Base-by-base conservation (phyloP, 2,329 filamentous ascomycete species). In the Phyllosticta capitalensis region DNA sequence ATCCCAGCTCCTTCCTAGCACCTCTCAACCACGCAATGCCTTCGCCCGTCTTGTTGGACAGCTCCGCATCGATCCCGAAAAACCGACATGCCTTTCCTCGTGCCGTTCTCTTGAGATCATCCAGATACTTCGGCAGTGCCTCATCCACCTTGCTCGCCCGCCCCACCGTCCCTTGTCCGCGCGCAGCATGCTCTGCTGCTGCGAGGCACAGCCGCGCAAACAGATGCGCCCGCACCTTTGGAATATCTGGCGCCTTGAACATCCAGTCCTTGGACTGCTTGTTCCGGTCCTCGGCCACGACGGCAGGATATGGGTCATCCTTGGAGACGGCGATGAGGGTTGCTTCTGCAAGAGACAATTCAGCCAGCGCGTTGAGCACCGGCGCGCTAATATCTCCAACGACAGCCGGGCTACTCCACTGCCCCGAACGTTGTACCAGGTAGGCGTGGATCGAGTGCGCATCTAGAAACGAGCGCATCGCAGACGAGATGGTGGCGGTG, bases 211-310 rank as follows among this genome's bases (percentile, higher is more conserved):
- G 78, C 0, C 92, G 81, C 1, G 91, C 91, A 68, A 95, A 95
- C 1, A 99, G 79, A 67, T 95, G 86, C 9, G 90, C 90, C 53
- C 92, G 85, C 19, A 96, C 91, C 69, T 92, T 92, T 28, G 91
- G 88, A 54, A 96, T 89, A 55, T 90, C 85, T 0, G 92, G 90
- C 0, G 90, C 83, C 67, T 88, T 90, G 72, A 94, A 95, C 91
- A 97, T 97, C 92, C 92, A 99, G 65, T 97, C 92, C 62, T 83
- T 90, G 71, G 92, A 90, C 65, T 87, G 85, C 57, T 86, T 83
- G 69, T 95, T 95, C 54, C 92, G 82, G 60, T 87, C 84, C 67
- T 95, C 89, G 0, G 90, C 85, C 2, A 95, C 87, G 6, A 86
- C 83, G 1, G 88, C 85, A 1, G 92, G 88, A 68, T 96, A 97